phyloP scores from a whole-genome alignment of 1,284 basidiomycete species.

The Veloporphyrellus conicus region DNA sequence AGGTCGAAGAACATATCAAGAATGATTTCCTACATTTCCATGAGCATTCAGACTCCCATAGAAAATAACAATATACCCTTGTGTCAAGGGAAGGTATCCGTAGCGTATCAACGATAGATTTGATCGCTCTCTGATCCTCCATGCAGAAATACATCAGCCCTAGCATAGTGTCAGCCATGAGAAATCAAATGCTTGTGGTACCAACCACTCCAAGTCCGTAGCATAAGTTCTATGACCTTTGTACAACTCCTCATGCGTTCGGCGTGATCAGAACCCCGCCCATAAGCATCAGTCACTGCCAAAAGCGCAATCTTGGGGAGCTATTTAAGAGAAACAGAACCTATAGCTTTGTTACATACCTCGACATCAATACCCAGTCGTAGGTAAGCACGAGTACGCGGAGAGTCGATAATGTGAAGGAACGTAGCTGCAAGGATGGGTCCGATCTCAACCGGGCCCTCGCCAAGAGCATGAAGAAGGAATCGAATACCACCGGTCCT shows the following conservation, averaged over 20 bases:
- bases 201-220: constrained; percentile 92
- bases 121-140: constrained; percentile 82
- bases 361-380: constrained; percentile 86
- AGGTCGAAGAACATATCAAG: constrained; percentile 92
- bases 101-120: constrained; percentile 80
- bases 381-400: constrained; percentile 76
- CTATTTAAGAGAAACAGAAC: constrained; percentile 13
- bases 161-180: constrained; percentile 30
- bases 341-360: constrained; percentile 42
- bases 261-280: constrained; percentile 70
- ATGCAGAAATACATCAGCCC: constrained; percentile 94
- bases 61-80: constrained; percentile 49
- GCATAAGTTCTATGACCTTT: constrained; percentile 76
- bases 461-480: constrained; percentile 80
- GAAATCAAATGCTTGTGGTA: constrained; percentile 7
- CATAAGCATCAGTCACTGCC: constrained; percentile 87
- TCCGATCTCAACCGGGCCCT: constrained; percentile 82
- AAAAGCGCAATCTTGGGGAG: constrained; percentile 69
- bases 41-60: constrained; percentile 8
- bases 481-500: constrained; percentile 84
- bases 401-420: constrained; percentile 82
- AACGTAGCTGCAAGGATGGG: constrained; percentile 84
- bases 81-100: constrained; percentile 85
- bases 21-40: constrained; percentile 68
- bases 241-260: constrained; percentile 76